These are phyloP conservation scores for Botrytis squamosa DNA, from an alignment of 2,329 filamentous ascomycete species.

Conservation along the genomic window DNA sequence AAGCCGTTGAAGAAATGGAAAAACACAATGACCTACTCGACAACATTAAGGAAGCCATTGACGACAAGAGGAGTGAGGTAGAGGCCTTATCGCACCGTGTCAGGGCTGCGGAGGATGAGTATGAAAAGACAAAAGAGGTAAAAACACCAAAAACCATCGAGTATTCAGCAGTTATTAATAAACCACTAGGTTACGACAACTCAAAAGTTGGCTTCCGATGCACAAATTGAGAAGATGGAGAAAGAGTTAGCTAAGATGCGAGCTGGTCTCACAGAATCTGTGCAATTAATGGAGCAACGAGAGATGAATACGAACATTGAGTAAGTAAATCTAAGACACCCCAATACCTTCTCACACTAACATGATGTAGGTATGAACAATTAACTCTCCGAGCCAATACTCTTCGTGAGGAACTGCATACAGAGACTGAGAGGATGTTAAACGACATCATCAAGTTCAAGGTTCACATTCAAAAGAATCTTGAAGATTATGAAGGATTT, in stretches of 20 bases:
- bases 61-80: conserved; percentile 90
- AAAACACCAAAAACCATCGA: conserved; percentile 6
- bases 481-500: conserved; percentile 93
- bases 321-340: conserved; percentile 49
- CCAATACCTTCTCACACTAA: conserved; percentile 24
- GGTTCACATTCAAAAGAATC: conserved; percentile 86
- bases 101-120: conserved; percentile 85
- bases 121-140: conserved; percentile 86
- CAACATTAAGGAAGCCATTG: conserved; percentile 93
- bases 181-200: conserved; percentile 61
- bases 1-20: conserved; percentile 85
- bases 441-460: conserved; percentile 99
- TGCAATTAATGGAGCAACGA: conserved; percentile 88
- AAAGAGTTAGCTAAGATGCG: conserved; percentile 96
- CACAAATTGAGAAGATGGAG: conserved; percentile 98
- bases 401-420: conserved; percentile 95
- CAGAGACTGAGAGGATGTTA: conserved; percentile 90
- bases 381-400: conserved; percentile 79
- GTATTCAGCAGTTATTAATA: conserved; percentile 22
- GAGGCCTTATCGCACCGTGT: conserved; percentile 88
- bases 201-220: conserved; percentile 83
- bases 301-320: conserved; percentile 98
- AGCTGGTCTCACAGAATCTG: conserved; percentile 75
- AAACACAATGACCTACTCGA: conserved; percentile 92
- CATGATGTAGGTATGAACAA: conserved; percentile 72